These are phyloP conservation scores for Vitis rotundifolia DNA, from an alignment of 164 flowering plant species.

Conservation along the genomic window DNA sequence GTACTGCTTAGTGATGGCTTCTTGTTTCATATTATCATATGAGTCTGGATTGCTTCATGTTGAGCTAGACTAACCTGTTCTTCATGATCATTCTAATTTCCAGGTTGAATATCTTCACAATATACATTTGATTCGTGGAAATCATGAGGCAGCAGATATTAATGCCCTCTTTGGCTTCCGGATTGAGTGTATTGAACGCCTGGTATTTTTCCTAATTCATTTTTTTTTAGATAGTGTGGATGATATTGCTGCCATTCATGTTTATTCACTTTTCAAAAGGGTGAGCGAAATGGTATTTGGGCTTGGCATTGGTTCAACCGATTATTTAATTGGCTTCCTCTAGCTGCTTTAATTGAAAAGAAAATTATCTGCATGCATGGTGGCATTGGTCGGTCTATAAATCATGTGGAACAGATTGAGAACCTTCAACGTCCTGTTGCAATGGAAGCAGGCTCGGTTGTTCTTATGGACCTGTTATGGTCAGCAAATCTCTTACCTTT, in stretches of 20 bases:
- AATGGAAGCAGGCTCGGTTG: slow-evolving; percentile 98
- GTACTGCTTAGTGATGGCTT: slow-evolving; percentile 30
- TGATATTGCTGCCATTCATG: too few relatives aligned
- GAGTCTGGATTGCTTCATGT: background rate
- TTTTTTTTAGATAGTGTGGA: too few relatives aligned
- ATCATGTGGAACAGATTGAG: slow-evolving; percentile 95
- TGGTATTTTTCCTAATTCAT: slow-evolving; percentile 49
- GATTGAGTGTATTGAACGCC: slow-evolving; percentile 98
- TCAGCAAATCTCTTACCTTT: slow-evolving; percentile 31
- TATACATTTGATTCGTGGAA: slow-evolving; percentile 98
- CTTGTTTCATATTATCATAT: background rate
- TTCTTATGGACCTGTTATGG: slow-evolving; percentile 98
- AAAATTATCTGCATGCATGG: slow-evolving; percentile 99
- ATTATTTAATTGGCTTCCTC: slow-evolving; percentile 97
- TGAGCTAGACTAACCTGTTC: slow-evolving; percentile 2
- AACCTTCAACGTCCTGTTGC: slow-evolving; percentile 94
- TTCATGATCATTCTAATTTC: slow-evolving; percentile 8
- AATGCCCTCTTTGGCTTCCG: slow-evolving; percentile 99
- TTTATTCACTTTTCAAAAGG: slow-evolving; percentile 45
- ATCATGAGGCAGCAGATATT: slow-evolving; percentile 99
- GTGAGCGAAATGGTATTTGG: slow-evolving; percentile 99
- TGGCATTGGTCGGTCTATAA: slow-evolving; percentile 98
- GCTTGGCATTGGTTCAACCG: slow-evolving; percentile 95
- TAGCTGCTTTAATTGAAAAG: slow-evolving; percentile 97
- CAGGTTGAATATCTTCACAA: slow-evolving; percentile 89